Evolutionary conservation across 2,329 filamentous ascomycete species (phyloP).

Genomic region (Rugonectria rugulosa): DNA sequence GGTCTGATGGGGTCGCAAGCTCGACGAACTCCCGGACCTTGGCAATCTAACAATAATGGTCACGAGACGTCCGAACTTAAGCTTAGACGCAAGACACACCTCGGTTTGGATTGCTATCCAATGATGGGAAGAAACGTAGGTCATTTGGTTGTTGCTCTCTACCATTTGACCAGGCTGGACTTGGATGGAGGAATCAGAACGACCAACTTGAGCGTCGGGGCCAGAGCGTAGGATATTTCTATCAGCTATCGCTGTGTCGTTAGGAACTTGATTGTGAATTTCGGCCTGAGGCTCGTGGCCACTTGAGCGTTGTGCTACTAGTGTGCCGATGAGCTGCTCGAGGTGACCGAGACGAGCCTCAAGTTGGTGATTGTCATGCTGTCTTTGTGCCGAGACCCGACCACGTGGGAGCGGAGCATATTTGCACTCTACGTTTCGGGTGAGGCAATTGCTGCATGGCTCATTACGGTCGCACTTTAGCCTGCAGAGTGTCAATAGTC

Average conservation of each 20-base stretch:
- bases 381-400: slow-evolving; percentile 12
- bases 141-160: slow-evolving; percentile 26
- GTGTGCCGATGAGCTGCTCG: slow-evolving; percentile 27
- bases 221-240: not conserved
- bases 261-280: too few relatives aligned
- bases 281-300: not conserved
- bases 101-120: slow-evolving; percentile 30
- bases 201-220: not conserved
- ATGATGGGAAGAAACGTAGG: slow-evolving; percentile 31
- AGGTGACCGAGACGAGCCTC: slow-evolving; percentile 27
- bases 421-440: slow-evolving; percentile 25
- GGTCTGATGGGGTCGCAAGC: not conserved
- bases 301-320: slow-evolving; percentile 19
- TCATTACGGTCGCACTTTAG: slow-evolving; percentile 33
- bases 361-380: slow-evolving; percentile 13
- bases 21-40: slow-evolving; percentile 23
- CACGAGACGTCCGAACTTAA: too few relatives aligned
- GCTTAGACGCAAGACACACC: too few relatives aligned
- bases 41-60: slow-evolving; percentile 20
- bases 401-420: slow-evolving; percentile 24
- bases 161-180: slow-evolving; percentile 26
- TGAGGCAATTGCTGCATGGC: slow-evolving; percentile 29
- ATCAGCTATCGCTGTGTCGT: not conserved
- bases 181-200: not conserved
- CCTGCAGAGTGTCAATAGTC: not conserved